phyloP scores from a whole-genome alignment of 768 basidiomycete species.

The Boletus fagicola region DNA sequence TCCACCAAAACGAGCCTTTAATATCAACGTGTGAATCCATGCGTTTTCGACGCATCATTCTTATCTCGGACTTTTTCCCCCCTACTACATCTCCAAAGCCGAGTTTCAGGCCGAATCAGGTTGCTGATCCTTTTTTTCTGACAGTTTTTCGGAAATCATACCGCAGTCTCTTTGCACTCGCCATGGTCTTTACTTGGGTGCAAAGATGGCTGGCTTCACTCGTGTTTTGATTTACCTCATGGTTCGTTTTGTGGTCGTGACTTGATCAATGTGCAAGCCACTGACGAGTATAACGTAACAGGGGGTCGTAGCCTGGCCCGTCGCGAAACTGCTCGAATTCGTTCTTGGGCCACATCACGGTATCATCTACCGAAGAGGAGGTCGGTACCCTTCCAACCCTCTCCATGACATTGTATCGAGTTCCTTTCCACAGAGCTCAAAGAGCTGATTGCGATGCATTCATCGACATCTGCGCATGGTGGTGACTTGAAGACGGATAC shows the following conservation, averaged over 20 bases:
- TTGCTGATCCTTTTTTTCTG: slow-evolving; percentile 5
- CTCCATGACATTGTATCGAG: not conserved
- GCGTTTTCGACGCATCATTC: not conserved
- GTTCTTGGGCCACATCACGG: slow-evolving; percentile 83
- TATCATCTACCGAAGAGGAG: slow-evolving; percentile 82
- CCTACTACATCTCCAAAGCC: not conserved
- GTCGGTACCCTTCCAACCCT: slow-evolving; percentile 26
- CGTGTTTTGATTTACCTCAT: slow-evolving; percentile 64
- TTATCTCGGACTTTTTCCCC: not conserved
- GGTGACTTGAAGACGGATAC: slow-evolving; percentile 87
- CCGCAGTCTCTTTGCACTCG: slow-evolving; percentile 92
- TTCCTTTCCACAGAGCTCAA: slow-evolving; percentile 58
- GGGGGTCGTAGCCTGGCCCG: slow-evolving; percentile 80
- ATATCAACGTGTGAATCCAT: not conserved
- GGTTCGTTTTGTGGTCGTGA: slow-evolving; percentile 35
- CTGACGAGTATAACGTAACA: slow-evolving; percentile 24
- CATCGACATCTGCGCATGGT: slow-evolving; percentile 65
- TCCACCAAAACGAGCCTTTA: not conserved
- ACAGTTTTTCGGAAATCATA: slow-evolving; percentile 87
- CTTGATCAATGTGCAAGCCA: too few relatives aligned
- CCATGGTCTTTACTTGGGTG: slow-evolving; percentile 84
- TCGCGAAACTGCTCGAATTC: slow-evolving; percentile 78
- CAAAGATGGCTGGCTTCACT: slow-evolving; percentile 77
- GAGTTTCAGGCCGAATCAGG: not conserved
- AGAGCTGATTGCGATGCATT: slow-evolving; percentile 89